phyloP scores from a whole-genome alignment of 1,139 yeast genomes.

The Geotrichum armillariae region DNA sequence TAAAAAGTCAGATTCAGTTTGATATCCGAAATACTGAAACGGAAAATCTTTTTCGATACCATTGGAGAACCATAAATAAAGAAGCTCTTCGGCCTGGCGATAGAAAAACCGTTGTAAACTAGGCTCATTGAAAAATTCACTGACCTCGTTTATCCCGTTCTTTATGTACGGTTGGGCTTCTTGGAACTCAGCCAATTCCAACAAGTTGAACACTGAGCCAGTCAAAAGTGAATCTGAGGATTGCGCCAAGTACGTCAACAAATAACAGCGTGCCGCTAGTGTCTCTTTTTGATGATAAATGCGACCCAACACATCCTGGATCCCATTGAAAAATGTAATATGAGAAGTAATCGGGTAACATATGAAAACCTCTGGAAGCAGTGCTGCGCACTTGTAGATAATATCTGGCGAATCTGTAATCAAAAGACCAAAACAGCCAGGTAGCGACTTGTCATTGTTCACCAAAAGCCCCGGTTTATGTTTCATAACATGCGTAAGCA shows the following conservation, averaged over 20 bases:
- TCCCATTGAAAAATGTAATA: slow-evolving; percentile 10
- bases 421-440: slow-evolving; percentile 8
- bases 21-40: slow-evolving; percentile 10
- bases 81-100: slow-evolving; percentile 15
- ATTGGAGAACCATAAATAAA: slow-evolving; percentile 17
- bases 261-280: slow-evolving; percentile 16
- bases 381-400: slow-evolving; percentile 7
- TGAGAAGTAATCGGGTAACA: slow-evolving; percentile 11
- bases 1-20: slow-evolving; percentile 3
- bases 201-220: slow-evolving; percentile 14
- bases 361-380: slow-evolving; percentile 11
- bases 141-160: slow-evolving; percentile 4
- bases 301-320: slow-evolving; percentile 10
- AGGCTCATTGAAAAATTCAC: background rate
- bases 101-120: slow-evolving; percentile 11
- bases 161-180: slow-evolving; percentile 10
- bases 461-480: slow-evolving; percentile 8
- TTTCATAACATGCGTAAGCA: slow-evolving; percentile 6
- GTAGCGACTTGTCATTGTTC: slow-evolving; percentile 3
- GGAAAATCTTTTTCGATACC: slow-evolving; percentile 10
- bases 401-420: slow-evolving; percentile 10
- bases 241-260: slow-evolving; percentile 10
- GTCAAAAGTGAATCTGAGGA: slow-evolving; percentile 11
- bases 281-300: slow-evolving; percentile 8
- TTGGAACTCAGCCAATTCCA: slow-evolving; percentile 9